These are phyloP conservation scores for Paspalum vaginatum DNA, from an alignment of 176 grass and related monocot species.

Conservation along the genomic window DNA sequence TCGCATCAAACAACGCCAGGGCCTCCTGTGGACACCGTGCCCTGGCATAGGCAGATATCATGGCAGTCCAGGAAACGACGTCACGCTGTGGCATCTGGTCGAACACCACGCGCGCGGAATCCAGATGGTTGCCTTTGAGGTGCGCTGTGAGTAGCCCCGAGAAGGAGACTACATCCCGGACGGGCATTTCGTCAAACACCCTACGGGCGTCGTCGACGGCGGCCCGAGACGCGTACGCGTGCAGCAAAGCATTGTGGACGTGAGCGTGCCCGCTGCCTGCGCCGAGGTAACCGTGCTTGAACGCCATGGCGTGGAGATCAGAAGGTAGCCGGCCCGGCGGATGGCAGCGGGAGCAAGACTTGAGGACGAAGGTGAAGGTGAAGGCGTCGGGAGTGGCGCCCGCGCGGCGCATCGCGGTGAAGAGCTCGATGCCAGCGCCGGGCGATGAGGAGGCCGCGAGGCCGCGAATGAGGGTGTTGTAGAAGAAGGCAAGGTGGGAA, in stretches of 20 bases:
- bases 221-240: slow-evolving; percentile 42
- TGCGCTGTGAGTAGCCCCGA: slow-evolving; percentile 50
- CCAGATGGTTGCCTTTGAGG: slow-evolving; percentile 43
- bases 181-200: slow-evolving; percentile 56
- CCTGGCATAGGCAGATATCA: slow-evolving; percentile 58
- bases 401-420: slow-evolving; percentile 47
- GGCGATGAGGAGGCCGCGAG: slow-evolving; percentile 37
- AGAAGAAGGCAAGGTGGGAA: slow-evolving; percentile 65
- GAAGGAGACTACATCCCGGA: slow-evolving; percentile 58
- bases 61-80: slow-evolving; percentile 62
- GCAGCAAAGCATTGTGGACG: slow-evolving; percentile 58
- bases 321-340: slow-evolving; percentile 15
- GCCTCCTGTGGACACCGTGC: slow-evolving; percentile 44
- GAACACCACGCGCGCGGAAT: slow-evolving; percentile 51
- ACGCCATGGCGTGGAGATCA: slow-evolving; percentile 51
- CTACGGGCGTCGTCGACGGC: slow-evolving; percentile 26
- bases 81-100: slow-evolving; percentile 50
- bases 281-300: slow-evolving; percentile 58
- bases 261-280: slow-evolving; percentile 32
- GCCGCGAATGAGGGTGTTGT: slow-evolving; percentile 69
- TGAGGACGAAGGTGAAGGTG: slow-evolving; percentile 71
- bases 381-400: slow-evolving; percentile 50
- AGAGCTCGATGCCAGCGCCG: slow-evolving; percentile 42
- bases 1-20: slow-evolving; percentile 51
- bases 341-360: slow-evolving; percentile 39